phyloP scores from a whole-genome alignment of 192 early-diverging fungal species.

The Mortierella claussenii region DNA sequence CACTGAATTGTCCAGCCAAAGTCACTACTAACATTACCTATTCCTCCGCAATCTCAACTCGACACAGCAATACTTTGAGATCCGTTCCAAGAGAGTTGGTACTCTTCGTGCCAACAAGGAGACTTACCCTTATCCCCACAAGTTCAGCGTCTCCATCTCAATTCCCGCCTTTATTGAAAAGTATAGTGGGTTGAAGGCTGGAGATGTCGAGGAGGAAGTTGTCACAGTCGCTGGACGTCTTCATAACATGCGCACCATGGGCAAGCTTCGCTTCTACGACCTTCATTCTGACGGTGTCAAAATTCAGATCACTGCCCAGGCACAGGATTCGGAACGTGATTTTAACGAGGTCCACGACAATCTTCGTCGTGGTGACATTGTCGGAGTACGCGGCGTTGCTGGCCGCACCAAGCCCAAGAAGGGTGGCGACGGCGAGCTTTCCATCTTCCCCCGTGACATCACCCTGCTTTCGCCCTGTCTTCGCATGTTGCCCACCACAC shows the following conservation, averaged over 20 bases:
- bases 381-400: conserved; percentile 92
- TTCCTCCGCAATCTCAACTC: too few relatives aligned
- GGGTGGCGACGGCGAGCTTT: conserved; percentile 83
- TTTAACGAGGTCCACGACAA: conserved; percentile 85
- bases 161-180: conserved; percentile 89
- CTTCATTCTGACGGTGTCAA: conserved; percentile 92
- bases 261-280: conserved; percentile 98
- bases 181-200: conserved; percentile 75
- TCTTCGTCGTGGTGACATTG: conserved; percentile 95
- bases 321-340: conserved; percentile 72
- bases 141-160: conserved; percentile 92
- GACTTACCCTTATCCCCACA: conserved; percentile 98
- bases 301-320: conserved; percentile 93
- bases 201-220: conserved; percentile 72
- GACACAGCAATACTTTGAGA: conserved; percentile 96
- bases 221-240: conserved; percentile 92
- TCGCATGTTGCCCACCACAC: conserved; percentile 93
- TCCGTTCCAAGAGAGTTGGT: conserved; percentile 86
- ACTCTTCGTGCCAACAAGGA: conserved; percentile 83
- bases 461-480: conserved; percentile 93
- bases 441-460: conserved; percentile 91
- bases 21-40: too few relatives aligned
- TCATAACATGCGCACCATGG: conserved; percentile 93
- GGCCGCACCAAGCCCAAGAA: conserved; percentile 84
- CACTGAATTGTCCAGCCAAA: too few relatives aligned